Conservation (phyloP, 169 alveolate genomes). For the Plasmodium sp. region DNA sequence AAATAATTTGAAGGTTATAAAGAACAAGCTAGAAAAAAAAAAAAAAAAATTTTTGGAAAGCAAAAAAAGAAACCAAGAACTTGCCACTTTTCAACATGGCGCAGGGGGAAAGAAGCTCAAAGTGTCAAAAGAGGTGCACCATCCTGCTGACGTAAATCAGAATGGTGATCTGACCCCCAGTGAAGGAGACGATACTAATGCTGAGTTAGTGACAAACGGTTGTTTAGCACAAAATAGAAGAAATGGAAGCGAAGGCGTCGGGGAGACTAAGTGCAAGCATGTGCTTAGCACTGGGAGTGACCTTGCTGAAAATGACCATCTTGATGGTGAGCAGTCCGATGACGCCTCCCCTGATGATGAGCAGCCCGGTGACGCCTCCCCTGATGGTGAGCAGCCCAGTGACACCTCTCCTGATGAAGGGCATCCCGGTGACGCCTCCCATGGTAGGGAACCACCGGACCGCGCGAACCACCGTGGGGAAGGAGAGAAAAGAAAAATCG, state of each 20-base stretch:
- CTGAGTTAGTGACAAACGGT: neutral
- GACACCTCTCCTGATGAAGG: neutral
- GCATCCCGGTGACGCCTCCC: too few species aligned
- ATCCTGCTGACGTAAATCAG: neutral
- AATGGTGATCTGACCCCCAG: neutral
- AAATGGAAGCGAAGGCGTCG: neutral
- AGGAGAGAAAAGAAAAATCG: conserved; percentile 33
- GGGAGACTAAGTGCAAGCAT: neutral
- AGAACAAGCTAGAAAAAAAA: conserved; percentile 36
- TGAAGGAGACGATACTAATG: neutral
- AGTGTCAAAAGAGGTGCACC: neutral
- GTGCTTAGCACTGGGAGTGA: neutral
- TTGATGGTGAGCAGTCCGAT: neutral
- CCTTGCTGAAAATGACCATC: neutral
- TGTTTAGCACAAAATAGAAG: neutral
- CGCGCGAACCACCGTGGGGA: neutral
- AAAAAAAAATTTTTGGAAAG: conserved; percentile 41
- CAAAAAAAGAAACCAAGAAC: conserved; percentile 12
- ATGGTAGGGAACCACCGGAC: neutral
- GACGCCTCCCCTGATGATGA: neutral
- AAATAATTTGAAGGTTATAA: conserved; percentile 57
- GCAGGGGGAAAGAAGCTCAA: conserved; percentile 8
- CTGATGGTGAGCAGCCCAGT: neutral
- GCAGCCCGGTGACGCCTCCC: neutral
- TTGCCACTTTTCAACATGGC: neutral